Evolutionary conservation across 2,329 filamentous ascomycete species (phyloP).

Genomic region (Penicillium sp.): DNA sequence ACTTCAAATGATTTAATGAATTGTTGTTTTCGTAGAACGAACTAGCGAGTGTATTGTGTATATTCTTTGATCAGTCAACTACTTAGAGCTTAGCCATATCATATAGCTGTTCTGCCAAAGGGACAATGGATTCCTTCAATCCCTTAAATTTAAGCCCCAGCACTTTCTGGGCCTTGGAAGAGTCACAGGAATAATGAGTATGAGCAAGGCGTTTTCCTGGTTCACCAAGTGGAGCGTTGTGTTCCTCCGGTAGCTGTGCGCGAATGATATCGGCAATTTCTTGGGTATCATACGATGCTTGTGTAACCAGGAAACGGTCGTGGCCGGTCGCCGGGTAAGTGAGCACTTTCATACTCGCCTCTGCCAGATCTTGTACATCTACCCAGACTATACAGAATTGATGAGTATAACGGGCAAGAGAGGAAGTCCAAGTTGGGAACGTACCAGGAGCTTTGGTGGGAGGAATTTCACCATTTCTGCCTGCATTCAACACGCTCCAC

Average conservation of each 20-base stretch:
- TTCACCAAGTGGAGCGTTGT: slow-evolving; percentile 25
- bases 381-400: slow-evolving; percentile 22
- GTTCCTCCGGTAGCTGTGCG: slow-evolving; percentile 13
- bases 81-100: slow-evolving; percentile 16
- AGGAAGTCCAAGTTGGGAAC: background rate
- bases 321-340: slow-evolving; percentile 16
- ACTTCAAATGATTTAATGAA: too few species aligned
- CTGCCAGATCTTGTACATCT: slow-evolving; percentile 28
- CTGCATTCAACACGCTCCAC: slow-evolving; percentile 31
- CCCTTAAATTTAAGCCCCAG: slow-evolving; percentile 46
- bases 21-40: too few species aligned
- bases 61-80: too few species aligned
- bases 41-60: too few species aligned
- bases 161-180: slow-evolving; percentile 51
- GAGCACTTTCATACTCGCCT: slow-evolving; percentile 20
- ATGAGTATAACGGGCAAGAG: background rate
- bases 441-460: slow-evolving; percentile 32
- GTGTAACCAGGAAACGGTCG: slow-evolving; percentile 30
- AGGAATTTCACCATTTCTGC: slow-evolving; percentile 24
- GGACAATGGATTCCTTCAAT: slow-evolving; percentile 25
- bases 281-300: slow-evolving; percentile 33
- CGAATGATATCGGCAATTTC: slow-evolving; percentile 35
- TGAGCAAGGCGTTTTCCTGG: slow-evolving; percentile 28
- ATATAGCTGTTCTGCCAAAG: slow-evolving; percentile 27
- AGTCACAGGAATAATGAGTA: slow-evolving; percentile 50